A percentile compares a stretch with the other conserved stretches of the same genome.
phyloP scores from a whole-genome alignment of 1,284 basidiomycete species.

The Cutaneotrichosporon cyanovorans region DNA sequence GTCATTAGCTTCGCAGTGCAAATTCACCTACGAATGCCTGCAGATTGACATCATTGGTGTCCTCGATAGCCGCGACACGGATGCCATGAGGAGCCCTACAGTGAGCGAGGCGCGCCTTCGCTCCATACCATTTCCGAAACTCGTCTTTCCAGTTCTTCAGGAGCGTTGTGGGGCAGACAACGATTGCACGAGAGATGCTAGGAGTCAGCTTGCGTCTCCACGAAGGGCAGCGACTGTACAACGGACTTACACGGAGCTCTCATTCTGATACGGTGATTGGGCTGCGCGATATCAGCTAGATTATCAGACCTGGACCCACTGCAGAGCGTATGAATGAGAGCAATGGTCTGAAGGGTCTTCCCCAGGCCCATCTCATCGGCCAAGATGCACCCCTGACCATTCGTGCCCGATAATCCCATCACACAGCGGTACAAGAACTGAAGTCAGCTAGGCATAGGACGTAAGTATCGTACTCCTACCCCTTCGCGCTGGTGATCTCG shows the following conservation, averaged over 20 bases:
- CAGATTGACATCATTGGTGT: constrained; percentile 53
- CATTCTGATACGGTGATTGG: constrained; percentile 69
- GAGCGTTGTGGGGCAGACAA: constrained; percentile 91
- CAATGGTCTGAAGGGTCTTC: constrained; percentile 80
- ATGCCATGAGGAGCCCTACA: constrained; percentile 12
- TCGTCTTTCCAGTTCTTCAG: constrained; percentile 96
- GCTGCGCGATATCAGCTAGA: constrained; percentile 34
- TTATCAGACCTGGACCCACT: constrained; percentile 50
- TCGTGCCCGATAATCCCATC: constrained; percentile 84
- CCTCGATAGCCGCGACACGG: constrained; percentile 69
- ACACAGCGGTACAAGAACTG: constrained; percentile 92
- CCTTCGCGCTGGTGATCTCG: constrained; percentile 90
- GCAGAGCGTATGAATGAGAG: constrained; percentile 77
- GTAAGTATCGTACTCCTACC: constrained; percentile 38
- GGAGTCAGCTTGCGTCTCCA: constrained; percentile 9
- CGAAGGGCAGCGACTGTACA: too few relatives aligned
- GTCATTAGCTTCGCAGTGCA: constrained; percentile 2
- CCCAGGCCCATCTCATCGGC: constrained; percentile 97
- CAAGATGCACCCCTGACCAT: constrained; percentile 80
- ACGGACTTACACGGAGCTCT: constrained; percentile 50
- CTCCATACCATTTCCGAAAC: constrained; percentile 75
- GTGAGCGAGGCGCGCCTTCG: background rate
- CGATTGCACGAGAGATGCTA: constrained; percentile 65
- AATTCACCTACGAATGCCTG: constrained; percentile 68
- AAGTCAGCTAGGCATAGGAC: constrained; percentile 6